Conservation (phyloP, 164 flowering plant genomes). For the Tetracentron sinense region DNA sequence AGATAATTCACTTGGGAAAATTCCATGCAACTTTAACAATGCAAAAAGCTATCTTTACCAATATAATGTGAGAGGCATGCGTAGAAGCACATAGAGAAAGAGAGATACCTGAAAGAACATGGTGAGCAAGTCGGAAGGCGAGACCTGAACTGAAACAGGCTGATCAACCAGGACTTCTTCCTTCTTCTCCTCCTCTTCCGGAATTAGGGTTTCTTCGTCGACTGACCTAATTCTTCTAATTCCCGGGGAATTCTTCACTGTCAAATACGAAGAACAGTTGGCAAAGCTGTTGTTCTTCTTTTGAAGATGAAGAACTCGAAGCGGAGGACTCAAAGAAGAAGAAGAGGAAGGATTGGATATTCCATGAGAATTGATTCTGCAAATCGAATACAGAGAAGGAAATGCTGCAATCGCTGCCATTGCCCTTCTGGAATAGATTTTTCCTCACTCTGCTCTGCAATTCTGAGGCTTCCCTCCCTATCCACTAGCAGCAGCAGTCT, state of each 20-base stretch:
- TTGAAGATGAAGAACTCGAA: constrained; percentile 11
- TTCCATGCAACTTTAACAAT: no score
- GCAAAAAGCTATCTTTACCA: no score
- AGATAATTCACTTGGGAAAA: no score
- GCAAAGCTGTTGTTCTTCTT: constrained; percentile 3
- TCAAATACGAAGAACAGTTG: constrained; percentile 5
- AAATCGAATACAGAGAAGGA: constrained; percentile 20
- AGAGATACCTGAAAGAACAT: constrained; percentile 72
- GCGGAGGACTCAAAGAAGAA: constrained; percentile 8
- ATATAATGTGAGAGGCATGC: no score
- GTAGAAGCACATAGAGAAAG: neutral
- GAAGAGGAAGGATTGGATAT: constrained; percentile 4
- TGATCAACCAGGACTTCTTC: constrained; percentile 34
- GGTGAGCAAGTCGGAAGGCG: constrained; percentile 80
- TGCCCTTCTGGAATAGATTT: neutral
- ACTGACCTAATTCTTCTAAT: constrained; percentile 24
- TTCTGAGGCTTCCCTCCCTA: neutral
- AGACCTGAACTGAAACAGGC: constrained; percentile 71
- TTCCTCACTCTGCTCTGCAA: neutral
- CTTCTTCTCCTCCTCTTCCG: constrained; percentile 25
- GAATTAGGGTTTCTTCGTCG: constrained; percentile 32
- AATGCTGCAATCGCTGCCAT: constrained; percentile 45
- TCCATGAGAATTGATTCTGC: constrained; percentile 7
- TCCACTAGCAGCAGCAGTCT: no score
- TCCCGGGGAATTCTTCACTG: constrained; percentile 4